These are phyloP conservation scores for Wallacemonas collosoma DNA, from an alignment of 208 protist genomes.

Conservation along the genomic window DNA sequence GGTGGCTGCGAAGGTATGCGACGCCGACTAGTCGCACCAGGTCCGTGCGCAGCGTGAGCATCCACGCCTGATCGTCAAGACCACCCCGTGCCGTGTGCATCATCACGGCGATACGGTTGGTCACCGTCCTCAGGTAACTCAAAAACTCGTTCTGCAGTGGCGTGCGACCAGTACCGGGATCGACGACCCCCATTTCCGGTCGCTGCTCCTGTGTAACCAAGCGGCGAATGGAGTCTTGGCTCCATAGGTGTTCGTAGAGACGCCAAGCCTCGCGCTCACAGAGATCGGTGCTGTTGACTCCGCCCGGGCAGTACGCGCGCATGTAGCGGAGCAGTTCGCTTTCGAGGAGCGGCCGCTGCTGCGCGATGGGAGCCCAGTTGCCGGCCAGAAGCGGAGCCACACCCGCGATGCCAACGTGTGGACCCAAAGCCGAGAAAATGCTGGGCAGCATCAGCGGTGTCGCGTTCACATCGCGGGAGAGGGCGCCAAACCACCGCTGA, in stretches of 20 bases:
- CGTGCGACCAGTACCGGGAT: background rate
- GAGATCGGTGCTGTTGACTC: background rate
- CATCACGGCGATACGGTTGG: background rate
- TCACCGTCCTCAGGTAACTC: background rate
- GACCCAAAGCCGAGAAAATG: background rate
- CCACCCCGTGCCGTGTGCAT: background rate
- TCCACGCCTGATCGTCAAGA: background rate
- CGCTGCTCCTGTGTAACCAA: background rate
- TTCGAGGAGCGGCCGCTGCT: background rate
- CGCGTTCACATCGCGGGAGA: background rate
- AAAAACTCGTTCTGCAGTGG: slow-evolving; percentile 10
- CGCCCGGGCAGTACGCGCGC: background rate
- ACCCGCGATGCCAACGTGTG: background rate
- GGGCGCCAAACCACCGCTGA: slow-evolving; percentile 1
- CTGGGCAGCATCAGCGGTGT: slow-evolving; percentile 10
- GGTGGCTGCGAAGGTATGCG: background rate
- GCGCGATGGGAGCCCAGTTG: slow-evolving; percentile 4
- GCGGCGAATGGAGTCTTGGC: background rate
- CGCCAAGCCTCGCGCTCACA: background rate
- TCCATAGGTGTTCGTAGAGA: slow-evolving; percentile 9
- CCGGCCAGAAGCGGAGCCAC: background rate
- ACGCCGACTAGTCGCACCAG: background rate
- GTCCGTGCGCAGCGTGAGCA: background rate
- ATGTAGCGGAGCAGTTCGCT: background rate
- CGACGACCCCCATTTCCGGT: background rate